Evolutionary conservation across 352 stramenopile species (phyloP).

Genomic region (Globisporangium camurandrum): DNA sequence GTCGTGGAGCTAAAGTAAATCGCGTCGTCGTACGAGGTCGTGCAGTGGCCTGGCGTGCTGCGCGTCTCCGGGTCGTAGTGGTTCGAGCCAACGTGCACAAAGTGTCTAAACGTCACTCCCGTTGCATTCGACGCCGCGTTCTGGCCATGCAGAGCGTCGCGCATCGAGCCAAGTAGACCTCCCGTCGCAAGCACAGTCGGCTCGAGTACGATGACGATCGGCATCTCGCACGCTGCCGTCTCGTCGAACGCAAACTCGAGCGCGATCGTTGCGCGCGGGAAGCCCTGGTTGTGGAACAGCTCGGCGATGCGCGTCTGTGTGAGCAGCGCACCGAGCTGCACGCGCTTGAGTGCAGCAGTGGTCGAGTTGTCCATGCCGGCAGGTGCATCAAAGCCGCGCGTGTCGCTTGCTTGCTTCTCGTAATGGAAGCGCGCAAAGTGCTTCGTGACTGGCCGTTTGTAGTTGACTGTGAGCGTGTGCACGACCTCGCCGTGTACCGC

Average conservation of each 20-base stretch:
- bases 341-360: slow-evolving; percentile 28
- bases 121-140: slow-evolving; percentile 11
- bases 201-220: slow-evolving; percentile 41
- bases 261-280: slow-evolving; percentile 38
- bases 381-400: slow-evolving; percentile 50
- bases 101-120: slow-evolving; percentile 32
- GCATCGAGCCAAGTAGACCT: slow-evolving; percentile 2
- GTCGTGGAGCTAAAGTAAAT: slow-evolving; percentile 56
- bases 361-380: slow-evolving; percentile 47
- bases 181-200: slow-evolving; percentile 31
- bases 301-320: slow-evolving; percentile 49
- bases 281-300: slow-evolving; percentile 33
- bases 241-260: slow-evolving; percentile 46
- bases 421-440: slow-evolving; percentile 61
- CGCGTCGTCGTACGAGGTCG: slow-evolving; percentile 34
- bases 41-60: slow-evolving; percentile 38
- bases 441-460: slow-evolving; percentile 17
- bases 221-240: slow-evolving; percentile 21
- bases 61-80: slow-evolving; percentile 38
- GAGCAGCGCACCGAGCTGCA: slow-evolving; percentile 45
- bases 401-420: slow-evolving; percentile 32
- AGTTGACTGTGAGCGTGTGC: slow-evolving; percentile 29
- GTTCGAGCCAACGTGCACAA: slow-evolving; percentile 58
- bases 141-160: not conserved
- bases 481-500: slow-evolving; percentile 3